Base-by-base conservation (phyloP, 148 eudicot species). In the Heliamphora exappendiculata region DNA sequence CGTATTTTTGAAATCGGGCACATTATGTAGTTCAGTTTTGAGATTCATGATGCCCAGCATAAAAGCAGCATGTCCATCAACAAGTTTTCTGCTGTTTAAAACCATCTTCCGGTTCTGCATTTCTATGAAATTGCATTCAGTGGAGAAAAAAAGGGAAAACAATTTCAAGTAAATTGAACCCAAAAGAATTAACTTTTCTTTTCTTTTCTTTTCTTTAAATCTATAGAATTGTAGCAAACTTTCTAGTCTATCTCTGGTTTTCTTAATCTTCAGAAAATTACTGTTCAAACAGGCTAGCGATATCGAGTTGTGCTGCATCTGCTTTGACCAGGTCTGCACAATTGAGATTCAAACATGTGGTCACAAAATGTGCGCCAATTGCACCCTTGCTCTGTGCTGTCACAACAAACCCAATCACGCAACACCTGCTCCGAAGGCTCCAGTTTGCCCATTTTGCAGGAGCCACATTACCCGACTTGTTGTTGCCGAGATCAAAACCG, bases 321-420 rank as follows among this genome's bases (percentile, higher is more conserved):
- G 84, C 78, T 82, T 82, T 13, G 81, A 82, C n/a, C 81, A 74
- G 49, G 63, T 72, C 31, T 82, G 84, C 81, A 78, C 84, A 34
- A 82, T 82, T 9, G 75, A 78, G 68, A 72, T 82, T 12, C 77
- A 69, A 69, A 80, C 71, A 29, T 82, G 84, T 57, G 78, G 81
- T 29, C 84, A 78, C 67, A 78, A 78, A 62, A 82, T 82, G 84
- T 82, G 84, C 51, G 81, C 84, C 47, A 71, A 59, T 20, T 78
- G 84, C 70, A 78, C 78, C 47, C 81, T 82, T 3, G 78, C 84
- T 3, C 65, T 82, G 67, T 82, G 81, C 70, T 82, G 84, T 60
- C 84, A 82, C 63, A 78, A 60, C 69, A 77, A 68, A 58, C 81
- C 81, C 47, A 47, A 63, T 33, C 71, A 19, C 0, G 4, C 31